Conservation (phyloP, 257 asterid species). For the Vinca minor region DNA sequence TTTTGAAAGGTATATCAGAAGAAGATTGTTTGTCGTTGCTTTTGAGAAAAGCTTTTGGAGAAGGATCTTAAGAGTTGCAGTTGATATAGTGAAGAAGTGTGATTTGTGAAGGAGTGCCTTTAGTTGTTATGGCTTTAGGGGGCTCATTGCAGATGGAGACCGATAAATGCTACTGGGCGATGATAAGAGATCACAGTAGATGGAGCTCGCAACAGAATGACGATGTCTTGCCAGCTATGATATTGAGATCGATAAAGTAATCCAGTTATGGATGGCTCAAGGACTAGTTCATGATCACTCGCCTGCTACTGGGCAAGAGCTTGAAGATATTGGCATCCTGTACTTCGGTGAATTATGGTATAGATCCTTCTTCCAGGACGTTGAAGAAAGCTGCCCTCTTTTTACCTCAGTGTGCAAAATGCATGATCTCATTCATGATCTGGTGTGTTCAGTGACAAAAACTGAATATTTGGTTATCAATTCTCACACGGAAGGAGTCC, state of each 20-base stretch:
- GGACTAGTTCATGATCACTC: constrained; percentile 29
- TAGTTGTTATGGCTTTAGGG: constrained; percentile 41
- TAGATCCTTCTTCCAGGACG: constrained; percentile 43
- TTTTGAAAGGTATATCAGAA: neutral
- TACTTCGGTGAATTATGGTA: constrained; percentile 37
- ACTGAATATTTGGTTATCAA: neutral
- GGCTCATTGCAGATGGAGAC: constrained; percentile 33
- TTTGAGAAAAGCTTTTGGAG: constrained; percentile 33
- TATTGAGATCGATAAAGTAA: constrained; percentile 33
- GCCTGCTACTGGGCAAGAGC: constrained; percentile 6
- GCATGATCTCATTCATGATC: constrained; percentile 35
- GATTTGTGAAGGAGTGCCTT: constrained; percentile 48
- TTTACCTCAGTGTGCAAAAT: constrained; percentile 47
- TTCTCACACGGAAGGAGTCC: neutral
- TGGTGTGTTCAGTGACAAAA: too few species aligned
- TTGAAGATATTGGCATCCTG: constrained; percentile 37
- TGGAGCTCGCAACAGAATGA: constrained; percentile 44
- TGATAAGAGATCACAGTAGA: constrained; percentile 30
- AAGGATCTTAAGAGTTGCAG: constrained; percentile 29
- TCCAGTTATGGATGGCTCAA: constrained; percentile 52
- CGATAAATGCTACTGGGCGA: constrained; percentile 36
- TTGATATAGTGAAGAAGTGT: constrained; percentile 43
- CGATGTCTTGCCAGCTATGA: constrained; percentile 35
- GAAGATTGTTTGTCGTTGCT: constrained; percentile 34
- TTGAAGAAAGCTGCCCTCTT: constrained; percentile 29